A percentile compares a stretch with the other conserved stretches of the same genome.
Conservation (phyloP, 2,329 filamentous ascomycete species). For the Cladobotryum mycophilum region DNA sequence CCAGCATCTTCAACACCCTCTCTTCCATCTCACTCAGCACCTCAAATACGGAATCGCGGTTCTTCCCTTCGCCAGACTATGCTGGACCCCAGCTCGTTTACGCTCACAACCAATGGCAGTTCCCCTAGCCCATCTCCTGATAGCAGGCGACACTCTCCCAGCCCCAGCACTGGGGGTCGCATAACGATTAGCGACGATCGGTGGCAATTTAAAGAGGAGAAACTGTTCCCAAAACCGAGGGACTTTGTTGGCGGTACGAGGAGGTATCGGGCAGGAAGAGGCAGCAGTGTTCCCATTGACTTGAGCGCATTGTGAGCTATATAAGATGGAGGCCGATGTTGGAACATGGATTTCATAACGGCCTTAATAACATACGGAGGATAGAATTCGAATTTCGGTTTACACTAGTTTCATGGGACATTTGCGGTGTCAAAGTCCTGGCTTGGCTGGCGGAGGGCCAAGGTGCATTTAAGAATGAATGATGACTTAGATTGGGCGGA, state of each 20-base stretch:
- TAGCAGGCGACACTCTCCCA: conserved; percentile 26
- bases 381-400: too few species aligned
- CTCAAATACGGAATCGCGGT: conserved; percentile 30
- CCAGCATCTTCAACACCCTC: conserved; percentile 27
- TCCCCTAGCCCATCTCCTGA: conserved; percentile 41
- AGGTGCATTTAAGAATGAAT: too few species aligned
- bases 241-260: conserved; percentile 69
- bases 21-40: conserved; percentile 22
- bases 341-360: too few species aligned
- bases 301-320: conserved; percentile 42
- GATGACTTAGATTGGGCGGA: too few species aligned
- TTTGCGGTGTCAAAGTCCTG: too few species aligned
- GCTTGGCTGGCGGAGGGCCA: too few species aligned
- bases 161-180: conserved; percentile 27
- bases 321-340: too few species aligned
- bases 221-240: conserved; percentile 75
- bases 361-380: too few species aligned
- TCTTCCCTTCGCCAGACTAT: conserved; percentile 53
- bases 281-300: conserved; percentile 90
- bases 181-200: conserved; percentile 67
- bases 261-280: conserved; percentile 82
- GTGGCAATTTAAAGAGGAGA: conserved; percentile 84
- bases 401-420: too few species aligned
- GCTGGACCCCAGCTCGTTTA: conserved; percentile 72
- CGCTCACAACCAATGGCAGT: conserved; percentile 58